Percentiles rank a stretch among this genome's conserved stretches.
These are phyloP conservation scores for Chlamydomonas sp. DNA, from an alignment of 139 green algal genomes.

Conservation along the genomic window DNA sequence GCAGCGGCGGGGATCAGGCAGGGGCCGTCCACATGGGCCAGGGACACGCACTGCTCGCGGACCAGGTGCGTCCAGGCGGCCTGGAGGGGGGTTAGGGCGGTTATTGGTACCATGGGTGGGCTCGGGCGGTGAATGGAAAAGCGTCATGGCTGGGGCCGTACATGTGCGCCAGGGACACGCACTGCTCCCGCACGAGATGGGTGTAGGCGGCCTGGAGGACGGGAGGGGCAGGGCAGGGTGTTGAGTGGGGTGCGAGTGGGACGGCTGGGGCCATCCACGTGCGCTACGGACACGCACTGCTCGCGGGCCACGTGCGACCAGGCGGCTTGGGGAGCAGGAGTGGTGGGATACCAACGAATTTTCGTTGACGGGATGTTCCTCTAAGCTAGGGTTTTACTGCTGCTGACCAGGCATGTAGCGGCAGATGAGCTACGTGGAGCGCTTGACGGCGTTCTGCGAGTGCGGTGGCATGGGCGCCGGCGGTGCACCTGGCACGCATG, in stretches of 20 bases:
- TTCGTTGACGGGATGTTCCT: no score
- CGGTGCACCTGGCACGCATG: no score
- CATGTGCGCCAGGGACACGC: slow-evolving; percentile 16
- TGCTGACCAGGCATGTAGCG: no score
- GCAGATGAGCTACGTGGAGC: no score
- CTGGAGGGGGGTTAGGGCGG: not conserved
- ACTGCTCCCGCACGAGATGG: slow-evolving; percentile 34
- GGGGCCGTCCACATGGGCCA: slow-evolving; percentile 33
- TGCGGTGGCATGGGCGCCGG: no score
- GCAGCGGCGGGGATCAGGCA: not conserved
- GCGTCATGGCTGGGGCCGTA: slow-evolving; percentile 6
- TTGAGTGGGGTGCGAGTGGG: no score
- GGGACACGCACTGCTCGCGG: slow-evolving; percentile 5
- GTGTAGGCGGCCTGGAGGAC: slow-evolving; percentile 28
- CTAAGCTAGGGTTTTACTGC: no score
- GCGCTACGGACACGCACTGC: not conserved
- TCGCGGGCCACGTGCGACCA: slow-evolving; percentile 47
- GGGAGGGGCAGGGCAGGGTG: no score
- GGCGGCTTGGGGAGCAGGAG: not conserved
- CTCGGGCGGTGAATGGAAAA: no score
- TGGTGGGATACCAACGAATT: no score
- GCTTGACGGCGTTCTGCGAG: no score
- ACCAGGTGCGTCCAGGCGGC: slow-evolving; percentile 45
- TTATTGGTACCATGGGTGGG: no score
- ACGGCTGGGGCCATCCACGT: slow-evolving; percentile 24